phyloP scores from a whole-genome alignment of 2,329 filamentous ascomycete species.

The Aspergillus novofumigatus region DNA sequence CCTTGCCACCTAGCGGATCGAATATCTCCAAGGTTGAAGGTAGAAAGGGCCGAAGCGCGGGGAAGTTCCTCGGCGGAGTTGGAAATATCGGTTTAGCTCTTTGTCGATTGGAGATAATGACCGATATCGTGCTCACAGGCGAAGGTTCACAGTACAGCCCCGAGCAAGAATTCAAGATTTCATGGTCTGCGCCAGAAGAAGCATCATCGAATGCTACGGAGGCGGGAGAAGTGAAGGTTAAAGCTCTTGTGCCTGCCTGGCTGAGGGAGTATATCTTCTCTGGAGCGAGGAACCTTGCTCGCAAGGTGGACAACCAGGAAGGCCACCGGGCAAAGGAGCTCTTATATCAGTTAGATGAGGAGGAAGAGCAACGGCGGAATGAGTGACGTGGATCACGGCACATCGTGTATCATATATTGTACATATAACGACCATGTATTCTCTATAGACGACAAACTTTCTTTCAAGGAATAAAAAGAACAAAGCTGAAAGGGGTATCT shows the following conservation, averaged over 20 bases:
- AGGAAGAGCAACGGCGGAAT: constrained; percentile 24
- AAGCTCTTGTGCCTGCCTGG: constrained; percentile 85
- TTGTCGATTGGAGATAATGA: constrained; percentile 89
- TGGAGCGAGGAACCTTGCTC: constrained; percentile 34
- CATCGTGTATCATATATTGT: constrained; percentile 14
- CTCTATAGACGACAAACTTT: constrained; percentile 7
- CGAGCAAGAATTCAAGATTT: constrained; percentile 59
- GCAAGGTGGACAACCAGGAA: constrained; percentile 20
- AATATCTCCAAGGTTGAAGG: constrained; percentile 53
- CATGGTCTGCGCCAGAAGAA: constrained; percentile 46
- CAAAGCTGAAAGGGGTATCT: constrained; percentile 21
- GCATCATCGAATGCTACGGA: constrained; percentile 28
- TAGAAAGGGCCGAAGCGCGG: constrained; percentile 63
- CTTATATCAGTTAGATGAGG: constrained; percentile 35
- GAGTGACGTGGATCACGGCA: constrained; percentile 13
- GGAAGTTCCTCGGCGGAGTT: constrained; percentile 73
- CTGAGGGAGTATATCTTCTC: constrained; percentile 43
- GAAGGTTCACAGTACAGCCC: constrained; percentile 59
- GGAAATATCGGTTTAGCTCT: constrained; percentile 85
- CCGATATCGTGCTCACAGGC: constrained; percentile 67
- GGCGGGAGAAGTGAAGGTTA: constrained; percentile 53
- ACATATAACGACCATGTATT: constrained; percentile 19
- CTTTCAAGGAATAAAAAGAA: neutral
- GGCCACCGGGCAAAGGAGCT: constrained; percentile 33
- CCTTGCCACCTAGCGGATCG: constrained; percentile 35